Conservation (phyloP, 116 monocot species). For the Posidonia oceanica region DNA sequence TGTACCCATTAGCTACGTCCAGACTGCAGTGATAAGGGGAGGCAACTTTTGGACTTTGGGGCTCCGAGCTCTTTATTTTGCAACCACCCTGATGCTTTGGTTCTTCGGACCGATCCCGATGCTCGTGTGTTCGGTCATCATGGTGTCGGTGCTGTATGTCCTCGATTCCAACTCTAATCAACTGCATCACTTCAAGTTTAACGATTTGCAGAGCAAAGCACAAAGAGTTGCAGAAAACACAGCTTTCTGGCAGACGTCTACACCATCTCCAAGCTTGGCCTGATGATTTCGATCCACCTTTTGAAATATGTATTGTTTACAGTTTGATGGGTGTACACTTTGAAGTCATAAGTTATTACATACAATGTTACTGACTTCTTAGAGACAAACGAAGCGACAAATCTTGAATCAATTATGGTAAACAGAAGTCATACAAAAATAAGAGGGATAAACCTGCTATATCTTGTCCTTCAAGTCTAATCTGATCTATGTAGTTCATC, state of each 20-base stretch:
- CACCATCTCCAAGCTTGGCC: background rate
- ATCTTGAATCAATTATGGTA: background rate
- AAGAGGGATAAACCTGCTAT: background rate
- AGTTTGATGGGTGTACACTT: background rate
- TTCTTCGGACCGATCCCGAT: conserved; percentile 78
- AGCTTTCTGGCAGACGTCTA: background rate
- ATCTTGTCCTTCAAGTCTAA: background rate
- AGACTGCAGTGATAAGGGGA: conserved; percentile 45
- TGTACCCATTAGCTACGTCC: conserved; percentile 46
- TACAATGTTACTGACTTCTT: too few species aligned
- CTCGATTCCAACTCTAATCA: conserved; percentile 27
- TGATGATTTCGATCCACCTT: background rate
- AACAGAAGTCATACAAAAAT: conserved; percentile 5
- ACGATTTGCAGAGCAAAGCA: background rate
- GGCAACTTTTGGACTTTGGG: conserved; percentile 68
- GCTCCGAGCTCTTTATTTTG: conserved; percentile 54
- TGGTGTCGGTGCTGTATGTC: conserved; percentile 36
- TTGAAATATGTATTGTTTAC: background rate
- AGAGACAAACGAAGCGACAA: background rate
- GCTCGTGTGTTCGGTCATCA: conserved; percentile 43
- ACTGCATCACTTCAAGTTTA: conserved; percentile 4
- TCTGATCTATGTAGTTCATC: background rate
- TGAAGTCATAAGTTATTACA: too few species aligned
- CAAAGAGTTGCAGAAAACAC: background rate
- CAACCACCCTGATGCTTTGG: conserved; percentile 62